Conservation (phyloP, 306 rosid species). For the Glycine latifolia region DNA sequence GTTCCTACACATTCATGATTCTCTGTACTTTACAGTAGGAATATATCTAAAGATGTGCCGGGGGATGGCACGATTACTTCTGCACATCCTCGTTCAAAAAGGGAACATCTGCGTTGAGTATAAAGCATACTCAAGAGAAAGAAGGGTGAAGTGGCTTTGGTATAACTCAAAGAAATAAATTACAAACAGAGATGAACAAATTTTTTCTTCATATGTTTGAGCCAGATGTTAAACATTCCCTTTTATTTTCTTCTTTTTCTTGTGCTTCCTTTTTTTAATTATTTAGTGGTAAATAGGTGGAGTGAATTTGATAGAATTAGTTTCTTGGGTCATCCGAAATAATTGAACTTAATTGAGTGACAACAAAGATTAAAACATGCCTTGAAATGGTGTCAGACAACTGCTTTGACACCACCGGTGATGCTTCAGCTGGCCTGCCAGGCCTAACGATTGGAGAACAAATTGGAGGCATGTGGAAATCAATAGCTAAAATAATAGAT, state of each 20-base stretch:
- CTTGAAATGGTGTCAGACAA: slow-evolving; percentile 83
- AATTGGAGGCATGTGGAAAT: slow-evolving; percentile 94
- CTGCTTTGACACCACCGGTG: slow-evolving; percentile 89
- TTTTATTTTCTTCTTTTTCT: background rate
- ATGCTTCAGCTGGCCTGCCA: slow-evolving; percentile 93
- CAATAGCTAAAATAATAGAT: slow-evolving; percentile 68
- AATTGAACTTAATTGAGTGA: background rate
- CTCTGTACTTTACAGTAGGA: background rate
- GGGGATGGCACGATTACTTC: background rate
- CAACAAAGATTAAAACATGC: slow-evolving; percentile 51
- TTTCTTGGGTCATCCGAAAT: slow-evolving; percentile 22
- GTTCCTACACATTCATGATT: background rate
- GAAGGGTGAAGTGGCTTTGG: slow-evolving; percentile 7
- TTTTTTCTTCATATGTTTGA: background rate
- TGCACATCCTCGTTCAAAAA: background rate
- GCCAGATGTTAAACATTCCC: slow-evolving; percentile 7
- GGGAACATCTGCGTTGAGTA: background rate
- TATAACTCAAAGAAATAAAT: slow-evolving; percentile 31
- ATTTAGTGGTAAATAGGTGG: background rate
- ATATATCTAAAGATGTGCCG: background rate
- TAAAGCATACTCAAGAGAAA: background rate
- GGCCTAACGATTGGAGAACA: slow-evolving; percentile 95
- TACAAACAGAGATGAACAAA: background rate
- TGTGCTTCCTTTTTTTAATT: background rate
- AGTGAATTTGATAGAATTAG: background rate